phyloP scores from a whole-genome alignment of 129 eudicot species.

The Flaveria robusta region DNA sequence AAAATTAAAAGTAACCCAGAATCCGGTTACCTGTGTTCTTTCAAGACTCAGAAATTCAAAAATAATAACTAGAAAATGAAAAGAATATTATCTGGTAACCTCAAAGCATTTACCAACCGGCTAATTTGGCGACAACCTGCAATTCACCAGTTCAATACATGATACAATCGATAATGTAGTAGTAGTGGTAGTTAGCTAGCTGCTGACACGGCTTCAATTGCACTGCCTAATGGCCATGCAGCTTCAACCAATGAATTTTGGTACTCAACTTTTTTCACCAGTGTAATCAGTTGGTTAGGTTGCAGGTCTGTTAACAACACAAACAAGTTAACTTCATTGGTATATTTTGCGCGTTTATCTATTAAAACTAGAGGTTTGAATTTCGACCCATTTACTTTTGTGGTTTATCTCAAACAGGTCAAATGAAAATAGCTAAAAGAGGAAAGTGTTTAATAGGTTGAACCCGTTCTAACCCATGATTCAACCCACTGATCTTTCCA shows the following conservation, averaged over 20 bases:
- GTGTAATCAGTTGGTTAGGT: conserved; percentile 71
- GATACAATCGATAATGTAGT: conserved; percentile 16
- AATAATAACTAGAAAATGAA: background rate
- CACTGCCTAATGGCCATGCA: conserved; percentile 99
- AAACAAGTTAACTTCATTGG: background rate
- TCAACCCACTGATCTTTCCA: background rate
- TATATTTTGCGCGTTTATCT: background rate
- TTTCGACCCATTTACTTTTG: background rate
- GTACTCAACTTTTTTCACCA: conserved; percentile 79
- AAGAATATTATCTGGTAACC: conserved; percentile 2
- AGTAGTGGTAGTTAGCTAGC: conserved; percentile 22
- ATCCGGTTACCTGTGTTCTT: background rate
- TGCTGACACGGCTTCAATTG: conserved; percentile 82
- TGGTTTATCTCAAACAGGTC: background rate
- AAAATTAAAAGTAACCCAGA: conserved; percentile 12
- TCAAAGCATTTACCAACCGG: conserved; percentile 30
- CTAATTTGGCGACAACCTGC: conserved; percentile 9
- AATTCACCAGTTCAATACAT: conserved; percentile 23
- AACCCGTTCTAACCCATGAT: background rate
- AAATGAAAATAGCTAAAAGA: background rate
- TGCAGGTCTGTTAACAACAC: conserved; percentile 53
- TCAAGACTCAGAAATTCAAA: background rate
- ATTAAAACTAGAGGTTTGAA: background rate
- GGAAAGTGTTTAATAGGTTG: background rate
- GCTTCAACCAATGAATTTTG: conserved; percentile 89